Evolutionary conservation across 495 filamentous ascomycete species (phyloP).

Genomic region (Neohortaea acidophila): DNA sequence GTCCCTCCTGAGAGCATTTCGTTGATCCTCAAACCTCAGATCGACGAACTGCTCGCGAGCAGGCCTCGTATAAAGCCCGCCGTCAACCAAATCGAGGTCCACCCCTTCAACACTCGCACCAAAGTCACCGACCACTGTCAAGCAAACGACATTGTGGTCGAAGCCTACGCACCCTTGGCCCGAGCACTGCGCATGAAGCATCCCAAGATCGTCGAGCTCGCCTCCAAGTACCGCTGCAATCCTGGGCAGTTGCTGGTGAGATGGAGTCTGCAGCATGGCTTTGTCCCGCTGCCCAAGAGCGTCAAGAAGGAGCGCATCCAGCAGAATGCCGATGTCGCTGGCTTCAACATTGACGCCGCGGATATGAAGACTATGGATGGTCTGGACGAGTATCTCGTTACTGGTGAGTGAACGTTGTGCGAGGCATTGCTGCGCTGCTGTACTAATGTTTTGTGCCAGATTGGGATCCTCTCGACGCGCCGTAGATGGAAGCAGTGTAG

Average conservation of each 20-base stretch:
- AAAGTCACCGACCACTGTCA: slow-evolving; percentile 42
- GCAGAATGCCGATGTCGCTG: slow-evolving; percentile 50
- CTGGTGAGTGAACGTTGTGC: slow-evolving; percentile 28
- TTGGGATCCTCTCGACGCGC: slow-evolving; percentile 5
- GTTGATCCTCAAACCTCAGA: slow-evolving; percentile 20
- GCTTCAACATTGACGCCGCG: slow-evolving; percentile 44
- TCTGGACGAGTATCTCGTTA: slow-evolving; percentile 53
- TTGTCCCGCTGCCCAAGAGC: slow-evolving; percentile 63
- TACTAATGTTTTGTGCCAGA: background rate
- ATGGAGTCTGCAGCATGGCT: slow-evolving; percentile 58
- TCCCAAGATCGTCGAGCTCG: slow-evolving; percentile 33
- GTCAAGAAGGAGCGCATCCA: slow-evolving; percentile 44
- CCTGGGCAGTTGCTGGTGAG: slow-evolving; percentile 48
- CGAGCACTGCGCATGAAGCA: slow-evolving; percentile 42
- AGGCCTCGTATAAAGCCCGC: slow-evolving; percentile 37
- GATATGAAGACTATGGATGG: slow-evolving; percentile 51
- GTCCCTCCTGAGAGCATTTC: background rate
- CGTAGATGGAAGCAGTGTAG: background rate
- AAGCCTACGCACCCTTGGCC: slow-evolving; percentile 52
- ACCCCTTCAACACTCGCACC: slow-evolving; percentile 50
- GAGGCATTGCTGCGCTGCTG: background rate
- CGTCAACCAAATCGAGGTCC: slow-evolving; percentile 56
- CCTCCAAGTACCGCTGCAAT: slow-evolving; percentile 43
- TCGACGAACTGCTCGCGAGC: slow-evolving; percentile 46
- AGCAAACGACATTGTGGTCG: slow-evolving; percentile 39